phyloP scores from a whole-genome alignment of 2,329 filamentous ascomycete genomes.

The Alternaria triticimaculans region DNA sequence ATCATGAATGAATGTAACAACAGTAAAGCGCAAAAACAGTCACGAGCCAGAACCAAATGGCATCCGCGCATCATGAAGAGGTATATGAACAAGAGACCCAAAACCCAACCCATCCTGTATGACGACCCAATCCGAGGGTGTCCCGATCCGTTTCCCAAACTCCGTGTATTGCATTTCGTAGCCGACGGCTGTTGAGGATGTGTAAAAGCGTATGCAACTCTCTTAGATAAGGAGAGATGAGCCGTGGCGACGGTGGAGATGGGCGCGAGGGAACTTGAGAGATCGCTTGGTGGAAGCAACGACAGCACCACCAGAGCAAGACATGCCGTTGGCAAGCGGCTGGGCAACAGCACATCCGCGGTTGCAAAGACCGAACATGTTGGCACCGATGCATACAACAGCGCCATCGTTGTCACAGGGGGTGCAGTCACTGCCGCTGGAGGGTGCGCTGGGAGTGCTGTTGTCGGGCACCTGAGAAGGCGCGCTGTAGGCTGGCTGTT shows the following conservation, averaged over 20 bases:
- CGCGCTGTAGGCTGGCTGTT: conserved; percentile 6
- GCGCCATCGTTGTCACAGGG: conserved; percentile 51
- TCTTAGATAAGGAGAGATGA: conserved; percentile 30
- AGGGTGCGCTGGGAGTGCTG: conserved; percentile 16
- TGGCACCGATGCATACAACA: conserved; percentile 53
- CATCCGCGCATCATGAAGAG: conserved; percentile 8
- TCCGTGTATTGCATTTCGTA: conserved; percentile 30
- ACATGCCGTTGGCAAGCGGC: conserved; percentile 51
- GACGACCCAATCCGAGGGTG: conserved; percentile 11
- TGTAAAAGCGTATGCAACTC: conserved; percentile 4
- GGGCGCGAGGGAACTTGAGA: conserved; percentile 32
- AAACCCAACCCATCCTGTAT: conserved; percentile 13
- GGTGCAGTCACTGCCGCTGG: conserved; percentile 25
- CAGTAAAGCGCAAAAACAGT: conserved; percentile 11
- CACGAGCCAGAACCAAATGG: conserved; percentile 18
- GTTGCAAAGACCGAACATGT: conserved; percentile 55
- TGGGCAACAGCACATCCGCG: conserved; percentile 51
- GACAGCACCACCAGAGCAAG: conserved; percentile 47
- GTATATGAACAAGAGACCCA: conserved; percentile 27
- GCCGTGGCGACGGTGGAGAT: conserved; percentile 39
- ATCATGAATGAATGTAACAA: conserved; percentile 23
- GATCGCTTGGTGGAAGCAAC: conserved; percentile 23
- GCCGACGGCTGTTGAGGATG: conserved; percentile 13
- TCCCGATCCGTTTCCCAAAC: conserved; percentile 23
- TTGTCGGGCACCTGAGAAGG: conserved; percentile 10